A percentile compares a stretch with the other conserved stretches of the same genome.
Conservation (phyloP, 2,329 filamentous ascomycete species). For the Aureobasidium sp. region DNA sequence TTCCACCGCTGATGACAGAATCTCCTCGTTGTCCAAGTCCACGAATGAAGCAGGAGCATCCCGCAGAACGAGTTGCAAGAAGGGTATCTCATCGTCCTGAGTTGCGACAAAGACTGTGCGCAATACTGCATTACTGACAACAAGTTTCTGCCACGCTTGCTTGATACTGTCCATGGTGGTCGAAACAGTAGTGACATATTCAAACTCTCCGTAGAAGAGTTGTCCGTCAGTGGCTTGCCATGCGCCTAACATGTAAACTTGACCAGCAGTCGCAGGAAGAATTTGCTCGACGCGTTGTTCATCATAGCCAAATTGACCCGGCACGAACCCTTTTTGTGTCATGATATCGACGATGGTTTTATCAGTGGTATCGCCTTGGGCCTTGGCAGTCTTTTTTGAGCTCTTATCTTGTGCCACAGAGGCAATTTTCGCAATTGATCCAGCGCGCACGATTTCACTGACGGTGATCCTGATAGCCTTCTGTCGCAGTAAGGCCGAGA, state of each 20-base stretch:
- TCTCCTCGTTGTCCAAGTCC: slow-evolving; percentile 19
- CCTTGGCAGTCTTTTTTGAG: not conserved
- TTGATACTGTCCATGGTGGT: slow-evolving; percentile 40
- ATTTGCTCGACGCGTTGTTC: slow-evolving; percentile 46
- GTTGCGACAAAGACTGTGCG: slow-evolving; percentile 60
- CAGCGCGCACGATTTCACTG: slow-evolving; percentile 61
- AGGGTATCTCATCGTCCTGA: slow-evolving; percentile 39
- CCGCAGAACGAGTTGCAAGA: slow-evolving; percentile 58
- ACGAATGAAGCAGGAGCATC: slow-evolving; percentile 30
- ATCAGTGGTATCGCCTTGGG: not conserved
- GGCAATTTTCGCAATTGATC: slow-evolving; percentile 60
- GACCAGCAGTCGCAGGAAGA: slow-evolving; percentile 67
- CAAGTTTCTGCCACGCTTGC: slow-evolving; percentile 55
- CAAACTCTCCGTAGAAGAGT: slow-evolving; percentile 70
- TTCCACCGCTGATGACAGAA: not conserved
- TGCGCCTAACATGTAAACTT: slow-evolving; percentile 70
- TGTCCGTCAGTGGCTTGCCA: slow-evolving; percentile 63
- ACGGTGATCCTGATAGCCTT: slow-evolving; percentile 57
- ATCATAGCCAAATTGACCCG: slow-evolving; percentile 32
- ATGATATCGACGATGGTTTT: slow-evolving; percentile 17
- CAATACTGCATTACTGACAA: slow-evolving; percentile 54
- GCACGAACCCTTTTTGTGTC: slow-evolving; percentile 9
- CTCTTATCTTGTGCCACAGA: slow-evolving; percentile 24
- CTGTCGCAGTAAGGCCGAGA: slow-evolving; percentile 62
- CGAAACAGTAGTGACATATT: slow-evolving; percentile 45